Base-by-base conservation (phyloP, 768 basidiomycete genomes). In the Ramaria rubella region DNA sequence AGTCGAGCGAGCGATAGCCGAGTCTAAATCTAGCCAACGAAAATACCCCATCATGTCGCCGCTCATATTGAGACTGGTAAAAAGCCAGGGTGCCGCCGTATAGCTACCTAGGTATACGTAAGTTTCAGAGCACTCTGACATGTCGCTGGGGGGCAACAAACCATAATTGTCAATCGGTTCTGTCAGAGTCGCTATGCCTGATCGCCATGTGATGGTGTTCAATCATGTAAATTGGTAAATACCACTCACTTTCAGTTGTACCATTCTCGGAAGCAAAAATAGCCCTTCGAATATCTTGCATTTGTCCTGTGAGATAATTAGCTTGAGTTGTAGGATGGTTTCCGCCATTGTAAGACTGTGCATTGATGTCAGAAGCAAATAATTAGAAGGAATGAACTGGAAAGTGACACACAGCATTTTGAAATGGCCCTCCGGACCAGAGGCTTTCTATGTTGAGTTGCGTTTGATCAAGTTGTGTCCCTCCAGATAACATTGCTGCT, bases 391-490 rank as follows among this genome's bases (percentile, higher is more conserved):
- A 11, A 30, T 12, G 5, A n/a, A 4, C 30, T 44, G 2, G 24
- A 17, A 14, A 19, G 24, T 34, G 15, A 57, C 75, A 27, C 64
- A 86, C 85, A 11, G 78, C 76, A 62, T 86, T 80, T 45, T 79
- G 74, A 59, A 86, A 86, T 5, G 85, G 83, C 3, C 87, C 86
- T 17, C 87, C 86, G 23, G 81, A 76, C 86, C 87, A 89, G 8
- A 89, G 71, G 17, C 83, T 82, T 63, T 89, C 87, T 42, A 89
- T 82, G 63, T 89, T 89, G 26, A 89, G 70, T 59, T 85, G 84
- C 11, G 77, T 81, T 12, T 70, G 70, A 67, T 89, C 86, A 36
- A 79, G 76, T 3, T 65, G 63, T 1, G 81, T 80, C 4, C 82
- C 83, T 1, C 87, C 86, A 6, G 79, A 78, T 19, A 82, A 67